phyloP scores from a whole-genome alignment of 2,329 filamentous ascomycete species.

The Aspergillus jensenii region DNA sequence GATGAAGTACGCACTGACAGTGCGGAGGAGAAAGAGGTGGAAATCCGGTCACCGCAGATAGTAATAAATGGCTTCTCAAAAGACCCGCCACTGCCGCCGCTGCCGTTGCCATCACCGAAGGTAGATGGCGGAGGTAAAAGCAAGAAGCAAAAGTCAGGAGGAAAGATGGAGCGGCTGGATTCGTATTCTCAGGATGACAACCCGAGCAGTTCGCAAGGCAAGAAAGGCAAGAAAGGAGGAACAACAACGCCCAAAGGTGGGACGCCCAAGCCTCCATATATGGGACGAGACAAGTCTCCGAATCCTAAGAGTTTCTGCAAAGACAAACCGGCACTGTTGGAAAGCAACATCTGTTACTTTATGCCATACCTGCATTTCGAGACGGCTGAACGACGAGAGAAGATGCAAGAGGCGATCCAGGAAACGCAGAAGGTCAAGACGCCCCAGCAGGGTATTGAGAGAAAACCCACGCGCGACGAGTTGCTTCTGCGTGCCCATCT shows the following conservation, averaged over 20 bases:
- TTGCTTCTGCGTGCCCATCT: conserved; percentile 40
- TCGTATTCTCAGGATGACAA: conserved; percentile 28
- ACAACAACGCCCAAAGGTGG: conserved; percentile 25
- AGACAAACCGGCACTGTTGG: conserved; percentile 20
- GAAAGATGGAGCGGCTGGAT: conserved; percentile 28
- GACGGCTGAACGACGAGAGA: conserved; percentile 53
- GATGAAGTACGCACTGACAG: conserved; percentile 31
- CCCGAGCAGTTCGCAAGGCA: conserved; percentile 18
- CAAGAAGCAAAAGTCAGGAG: conserved; percentile 30
- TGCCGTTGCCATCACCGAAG: conserved; percentile 7
- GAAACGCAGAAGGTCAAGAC: conserved; percentile 34
- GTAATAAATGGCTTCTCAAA: conserved; percentile 21
- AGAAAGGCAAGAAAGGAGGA: conserved; percentile 34
- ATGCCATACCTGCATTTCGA: conserved; percentile 69
- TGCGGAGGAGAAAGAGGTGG: conserved; percentile 19
- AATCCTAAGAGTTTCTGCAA: conserved; percentile 40
- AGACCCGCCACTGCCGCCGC: conserved; percentile 13
- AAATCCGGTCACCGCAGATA: conserved; percentile 16
- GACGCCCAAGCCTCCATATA: conserved; percentile 31
- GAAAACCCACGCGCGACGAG: conserved; percentile 31
- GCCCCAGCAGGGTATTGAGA: conserved; percentile 27
- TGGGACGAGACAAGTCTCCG: conserved; percentile 32
- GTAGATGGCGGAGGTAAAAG: conserved; percentile 1
- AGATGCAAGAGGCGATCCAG: conserved; percentile 58
- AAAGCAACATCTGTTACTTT: conserved; percentile 42